A percentile compares a stretch with the other conserved stretches of the same genome.
These are phyloP conservation scores for Suhomyces choctaworum DNA, from an alignment of 1,139 yeast genomes.

Conservation along the genomic window DNA sequence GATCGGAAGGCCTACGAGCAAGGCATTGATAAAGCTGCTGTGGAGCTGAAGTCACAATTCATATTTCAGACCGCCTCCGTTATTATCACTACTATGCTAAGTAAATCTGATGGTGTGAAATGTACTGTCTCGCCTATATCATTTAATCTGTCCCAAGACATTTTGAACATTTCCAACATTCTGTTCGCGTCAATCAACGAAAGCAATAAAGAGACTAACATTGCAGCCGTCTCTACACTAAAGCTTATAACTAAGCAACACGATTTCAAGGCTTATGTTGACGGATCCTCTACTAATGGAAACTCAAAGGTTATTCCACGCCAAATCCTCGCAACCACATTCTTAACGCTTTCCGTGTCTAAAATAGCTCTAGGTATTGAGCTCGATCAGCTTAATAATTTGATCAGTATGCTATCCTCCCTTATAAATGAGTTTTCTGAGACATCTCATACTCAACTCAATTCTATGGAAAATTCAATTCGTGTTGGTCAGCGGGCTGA, in stretches of 20 bases:
- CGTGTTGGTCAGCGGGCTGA: too few species aligned
- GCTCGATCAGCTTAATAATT: conserved; percentile 15
- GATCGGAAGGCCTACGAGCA: neutral
- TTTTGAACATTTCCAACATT: conserved; percentile 34
- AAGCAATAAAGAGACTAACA: conserved; percentile 8
- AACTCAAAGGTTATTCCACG: conserved; percentile 25
- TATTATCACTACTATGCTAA: conserved; percentile 16
- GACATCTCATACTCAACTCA: conserved; percentile 13
- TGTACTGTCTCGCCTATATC: conserved; percentile 38
- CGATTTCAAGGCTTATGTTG: conserved; percentile 30
- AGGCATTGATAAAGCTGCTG: neutral
- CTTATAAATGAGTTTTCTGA: conserved; percentile 10
- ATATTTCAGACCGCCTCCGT: conserved; percentile 39
- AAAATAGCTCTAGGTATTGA: conserved; percentile 20
- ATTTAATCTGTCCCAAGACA: conserved; percentile 31
- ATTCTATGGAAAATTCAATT: conserved; percentile 20
- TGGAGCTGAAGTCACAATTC: conserved; percentile 14
- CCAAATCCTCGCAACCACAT: conserved; percentile 22
- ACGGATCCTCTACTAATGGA: conserved; percentile 14
- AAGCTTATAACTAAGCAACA: conserved; percentile 20
- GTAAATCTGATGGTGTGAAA: conserved; percentile 16
- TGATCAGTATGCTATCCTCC: conserved; percentile 15
- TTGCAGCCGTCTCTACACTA: conserved; percentile 18
- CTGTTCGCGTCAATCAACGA: conserved; percentile 12
- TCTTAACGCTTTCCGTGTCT: conserved; percentile 20